Percentiles rank a stretch among this genome's conserved stretches.
phyloP scores from a whole-genome alignment of 2,329 filamentous ascomycete species.

The Hypomyces perniciosus region DNA sequence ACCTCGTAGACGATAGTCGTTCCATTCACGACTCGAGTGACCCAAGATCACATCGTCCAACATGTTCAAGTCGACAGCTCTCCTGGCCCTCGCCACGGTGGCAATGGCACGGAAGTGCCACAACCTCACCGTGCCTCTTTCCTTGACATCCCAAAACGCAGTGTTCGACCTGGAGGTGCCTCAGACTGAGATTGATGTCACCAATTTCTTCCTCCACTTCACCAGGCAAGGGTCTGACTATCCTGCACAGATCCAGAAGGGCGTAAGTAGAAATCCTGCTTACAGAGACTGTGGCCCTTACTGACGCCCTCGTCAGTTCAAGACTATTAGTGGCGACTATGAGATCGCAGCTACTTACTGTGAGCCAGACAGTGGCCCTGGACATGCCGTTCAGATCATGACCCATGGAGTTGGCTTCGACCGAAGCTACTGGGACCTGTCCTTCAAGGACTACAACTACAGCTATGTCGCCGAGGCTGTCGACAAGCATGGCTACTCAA shows the following conservation, averaged over 20 bases:
- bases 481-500: conserved; percentile 49
- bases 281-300: background rate
- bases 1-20: background rate
- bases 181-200: conserved; percentile 49
- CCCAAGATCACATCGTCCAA: conserved; percentile 35
- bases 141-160: conserved; percentile 47
- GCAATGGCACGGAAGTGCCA: conserved; percentile 33
- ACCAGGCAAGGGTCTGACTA: conserved; percentile 46
- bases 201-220: conserved; percentile 48
- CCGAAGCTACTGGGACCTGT: conserved; percentile 55
- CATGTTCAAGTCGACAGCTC: conserved; percentile 4
- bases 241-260: conserved; percentile 37
- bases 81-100: conserved; percentile 18
- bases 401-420: conserved; percentile 38
- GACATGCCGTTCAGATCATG: conserved; percentile 32
- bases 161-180: conserved; percentile 46
- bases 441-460: conserved; percentile 54
- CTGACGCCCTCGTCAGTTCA: conserved; percentile 30
- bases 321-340: conserved; percentile 47
- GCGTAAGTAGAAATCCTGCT: conserved; percentile 26
- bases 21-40: conserved; percentile 31
- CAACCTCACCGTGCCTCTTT: conserved; percentile 51
- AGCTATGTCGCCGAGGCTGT: conserved; percentile 54
- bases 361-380: conserved; percentile 41
- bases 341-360: conserved; percentile 57